Evolutionary conservation across 2,329 filamentous ascomycete species (phyloP).

Genomic region (Cytospora leucostoma): DNA sequence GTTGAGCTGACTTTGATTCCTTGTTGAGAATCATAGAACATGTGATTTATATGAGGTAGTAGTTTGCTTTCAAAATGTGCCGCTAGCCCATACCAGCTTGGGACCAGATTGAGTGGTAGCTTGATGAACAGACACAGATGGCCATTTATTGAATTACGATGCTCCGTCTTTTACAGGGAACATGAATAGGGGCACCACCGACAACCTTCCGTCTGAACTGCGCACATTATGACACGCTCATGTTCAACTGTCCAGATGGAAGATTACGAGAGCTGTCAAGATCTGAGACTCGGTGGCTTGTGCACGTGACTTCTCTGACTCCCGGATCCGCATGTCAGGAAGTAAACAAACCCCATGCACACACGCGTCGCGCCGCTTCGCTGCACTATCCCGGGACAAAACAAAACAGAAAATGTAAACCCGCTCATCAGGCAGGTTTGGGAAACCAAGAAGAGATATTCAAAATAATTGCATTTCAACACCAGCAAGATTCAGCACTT

Average conservation of each 20-base stretch:
- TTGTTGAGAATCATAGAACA: no score
- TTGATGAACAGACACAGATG: no score
- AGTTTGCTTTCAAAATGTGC: no score
- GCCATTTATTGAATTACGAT: no score
- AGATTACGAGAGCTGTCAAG: not conserved
- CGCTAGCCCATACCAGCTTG: no score
- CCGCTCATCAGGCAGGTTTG: not conserved
- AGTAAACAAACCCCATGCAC: conserved; percentile 15
- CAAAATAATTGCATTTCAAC: conserved; percentile 21
- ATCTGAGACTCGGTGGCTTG: not conserved
- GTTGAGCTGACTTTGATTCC: no score
- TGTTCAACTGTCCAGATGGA: not conserved
- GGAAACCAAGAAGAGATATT: not conserved
- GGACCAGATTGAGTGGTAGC: no score
- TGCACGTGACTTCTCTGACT: not conserved
- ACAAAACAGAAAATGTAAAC: conserved; percentile 28
- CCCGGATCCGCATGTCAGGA: not conserved
- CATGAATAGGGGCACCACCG: no score
- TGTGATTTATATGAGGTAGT: no score
- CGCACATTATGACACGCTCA: not conserved
- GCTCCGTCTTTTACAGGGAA: no score
- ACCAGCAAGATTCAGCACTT: conserved; percentile 25
- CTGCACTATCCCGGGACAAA: conserved; percentile 30
- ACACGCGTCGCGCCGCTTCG: conserved; percentile 21
- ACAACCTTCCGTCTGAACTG: no score